Evolutionary conservation across 768 basidiomycete species (phyloP).

Genomic region (Pulveroboletus sp.): DNA sequence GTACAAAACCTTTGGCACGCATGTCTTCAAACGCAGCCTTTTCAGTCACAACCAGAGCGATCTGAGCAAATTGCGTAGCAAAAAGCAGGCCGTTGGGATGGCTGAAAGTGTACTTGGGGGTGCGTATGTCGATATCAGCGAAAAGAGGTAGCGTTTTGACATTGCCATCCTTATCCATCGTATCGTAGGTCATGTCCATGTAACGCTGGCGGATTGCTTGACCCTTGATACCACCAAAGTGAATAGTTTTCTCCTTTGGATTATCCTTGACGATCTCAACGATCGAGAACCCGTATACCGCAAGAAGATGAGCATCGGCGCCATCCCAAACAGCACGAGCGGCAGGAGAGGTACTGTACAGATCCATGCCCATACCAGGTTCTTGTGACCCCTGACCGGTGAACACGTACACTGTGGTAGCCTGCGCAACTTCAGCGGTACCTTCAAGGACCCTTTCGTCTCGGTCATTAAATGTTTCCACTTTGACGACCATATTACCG

Average conservation of each 20-base stretch:
- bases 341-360: slow-evolving; percentile 88
- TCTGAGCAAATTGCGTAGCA: slow-evolving; percentile 98
- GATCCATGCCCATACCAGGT: slow-evolving; percentile 98
- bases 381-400: slow-evolving; percentile 99
- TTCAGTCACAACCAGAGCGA: slow-evolving; percentile 96
- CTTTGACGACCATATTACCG: slow-evolving; percentile 88
- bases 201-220: slow-evolving; percentile 98
- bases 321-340: slow-evolving; percentile 97
- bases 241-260: slow-evolving; percentile 95
- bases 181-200: slow-evolving; percentile 99
- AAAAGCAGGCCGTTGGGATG: slow-evolving; percentile 93
- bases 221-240: slow-evolving; percentile 99
- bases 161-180: slow-evolving; percentile 93
- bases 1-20: slow-evolving; percentile 93
- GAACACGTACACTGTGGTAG: slow-evolving; percentile 92
- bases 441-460: slow-evolving; percentile 93
- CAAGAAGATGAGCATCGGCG: slow-evolving; percentile 87
- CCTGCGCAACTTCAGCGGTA: slow-evolving; percentile 88
- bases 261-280: slow-evolving; percentile 98
- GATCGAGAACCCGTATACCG: slow-evolving; percentile 98
- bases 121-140: slow-evolving; percentile 90
- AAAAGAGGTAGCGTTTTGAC: slow-evolving; percentile 96
- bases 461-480: slow-evolving; percentile 77
- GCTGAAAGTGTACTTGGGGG: slow-evolving; percentile 96
- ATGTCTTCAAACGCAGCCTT: slow-evolving; percentile 99